Evolutionary conservation across 768 basidiomycete species (phyloP).

Genomic region (Tricholoma terreum): DNA sequence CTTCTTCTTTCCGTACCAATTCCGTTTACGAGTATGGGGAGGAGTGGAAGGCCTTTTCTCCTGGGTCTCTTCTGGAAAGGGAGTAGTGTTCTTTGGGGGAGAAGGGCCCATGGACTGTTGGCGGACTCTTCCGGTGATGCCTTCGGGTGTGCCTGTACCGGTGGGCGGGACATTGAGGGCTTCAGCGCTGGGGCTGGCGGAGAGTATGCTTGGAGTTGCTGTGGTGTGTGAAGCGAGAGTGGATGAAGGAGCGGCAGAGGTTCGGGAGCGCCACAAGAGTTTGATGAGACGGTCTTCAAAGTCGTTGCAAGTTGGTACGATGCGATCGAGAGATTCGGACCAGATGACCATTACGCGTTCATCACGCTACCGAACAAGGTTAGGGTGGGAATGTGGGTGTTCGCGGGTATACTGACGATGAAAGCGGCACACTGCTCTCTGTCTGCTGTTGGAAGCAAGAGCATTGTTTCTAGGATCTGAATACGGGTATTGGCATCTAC

Average conservation of each 20-base stretch:
- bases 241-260: conserved; percentile 29
- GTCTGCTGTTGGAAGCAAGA: conserved; percentile 73
- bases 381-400: neutral
- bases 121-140: neutral
- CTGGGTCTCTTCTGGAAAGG: conserved; percentile 6
- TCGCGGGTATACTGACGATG: conserved; percentile 49
- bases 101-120: neutral
- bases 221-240: conserved; percentile 13
- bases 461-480: conserved; percentile 78
- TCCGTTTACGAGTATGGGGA: conserved; percentile 31
- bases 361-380: conserved; percentile 51
- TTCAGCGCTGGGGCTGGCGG: conserved; percentile 25
- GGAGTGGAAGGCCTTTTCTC: conserved; percentile 8
- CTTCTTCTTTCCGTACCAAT: conserved; percentile 61
- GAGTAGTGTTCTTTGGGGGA: too few species aligned
- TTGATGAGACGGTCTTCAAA: conserved; percentile 78
- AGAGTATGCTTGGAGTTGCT: conserved; percentile 27
- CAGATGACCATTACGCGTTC: conserved; percentile 84
- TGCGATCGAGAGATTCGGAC: conserved; percentile 75
- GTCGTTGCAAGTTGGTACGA: conserved; percentile 70
- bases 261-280: conserved; percentile 66
- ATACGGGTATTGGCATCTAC: conserved; percentile 84
- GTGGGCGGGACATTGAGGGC: neutral
- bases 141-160: neutral
- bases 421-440: conserved; percentile 89